Conservation (phyloP, 2,329 filamentous ascomycete species). For the Orbilia brochopaga region DNA sequence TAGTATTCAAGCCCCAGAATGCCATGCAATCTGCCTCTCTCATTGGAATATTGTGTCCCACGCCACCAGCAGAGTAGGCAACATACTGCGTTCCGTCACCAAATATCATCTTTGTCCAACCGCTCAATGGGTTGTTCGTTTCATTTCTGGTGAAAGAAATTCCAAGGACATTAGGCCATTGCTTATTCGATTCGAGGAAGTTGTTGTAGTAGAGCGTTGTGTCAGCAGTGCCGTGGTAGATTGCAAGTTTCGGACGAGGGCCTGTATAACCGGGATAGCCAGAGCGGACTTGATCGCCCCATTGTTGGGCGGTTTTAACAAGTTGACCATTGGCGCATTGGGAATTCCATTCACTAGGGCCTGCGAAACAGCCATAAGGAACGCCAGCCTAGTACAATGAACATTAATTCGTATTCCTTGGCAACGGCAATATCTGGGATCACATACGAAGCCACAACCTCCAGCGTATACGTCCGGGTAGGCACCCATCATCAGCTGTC, state of each 20-base stretch:
- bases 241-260: constrained; percentile 64
- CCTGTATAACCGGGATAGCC: constrained; percentile 65
- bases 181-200: constrained; percentile 66
- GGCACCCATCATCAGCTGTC: constrained; percentile 60
- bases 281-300: constrained; percentile 61
- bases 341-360: constrained; percentile 61
- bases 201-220: constrained; percentile 63
- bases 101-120: constrained; percentile 52
- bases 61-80: constrained; percentile 27
- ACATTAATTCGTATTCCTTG: not conserved
- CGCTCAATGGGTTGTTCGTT: constrained; percentile 48
- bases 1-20: constrained; percentile 36
- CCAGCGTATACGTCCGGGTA: constrained; percentile 65
- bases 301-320: constrained; percentile 60
- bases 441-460: constrained; percentile 59
- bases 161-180: constrained; percentile 64
- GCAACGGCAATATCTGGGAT: constrained; percentile 52
- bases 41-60: constrained; percentile 25
- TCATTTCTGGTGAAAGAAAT: constrained; percentile 54
- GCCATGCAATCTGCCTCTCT: constrained; percentile 14
- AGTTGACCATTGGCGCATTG: constrained; percentile 63
- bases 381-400: constrained; percentile 59
- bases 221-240: constrained; percentile 66
- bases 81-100: constrained; percentile 51
- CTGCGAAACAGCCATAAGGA: constrained; percentile 64